These are phyloP conservation scores for Trichoderma endophyticum DNA, from an alignment of 2,329 filamentous ascomycete genomes.

Conservation along the genomic window DNA sequence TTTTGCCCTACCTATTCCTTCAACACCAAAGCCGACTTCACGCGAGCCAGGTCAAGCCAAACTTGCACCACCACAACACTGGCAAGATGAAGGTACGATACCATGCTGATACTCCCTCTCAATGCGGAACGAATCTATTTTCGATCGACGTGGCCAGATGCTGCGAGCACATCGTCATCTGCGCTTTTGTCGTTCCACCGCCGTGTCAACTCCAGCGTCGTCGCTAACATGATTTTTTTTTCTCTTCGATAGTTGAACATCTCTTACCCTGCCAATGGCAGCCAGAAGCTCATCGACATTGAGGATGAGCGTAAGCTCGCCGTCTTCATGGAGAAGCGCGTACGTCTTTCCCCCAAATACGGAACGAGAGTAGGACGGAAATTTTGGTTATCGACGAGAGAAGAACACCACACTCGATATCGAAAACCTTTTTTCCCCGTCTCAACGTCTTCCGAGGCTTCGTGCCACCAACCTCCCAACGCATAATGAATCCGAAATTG, in stretches of 20 bases:
- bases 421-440: neutral
- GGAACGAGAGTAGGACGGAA: conserved; percentile 8
- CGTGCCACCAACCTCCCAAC: neutral
- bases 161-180: neutral
- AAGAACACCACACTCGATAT: neutral
- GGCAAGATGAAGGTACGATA: conserved; percentile 48
- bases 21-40: conserved; percentile 35
- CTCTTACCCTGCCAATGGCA: conserved; percentile 96
- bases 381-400: conserved; percentile 16
- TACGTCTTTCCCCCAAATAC: conserved; percentile 47
- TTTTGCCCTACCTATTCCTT: conserved; percentile 26
- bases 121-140: neutral
- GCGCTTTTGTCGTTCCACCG: too few relatives aligned
- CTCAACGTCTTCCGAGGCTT: neutral
- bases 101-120: neutral
- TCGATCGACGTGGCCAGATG: neutral
- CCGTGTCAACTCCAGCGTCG: neutral
- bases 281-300: conserved; percentile 98
- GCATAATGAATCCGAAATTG: neutral
- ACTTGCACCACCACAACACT: conserved; percentile 44
- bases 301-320: conserved; percentile 99
- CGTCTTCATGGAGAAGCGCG: conserved; percentile 97
- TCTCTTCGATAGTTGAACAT: conserved; percentile 54
- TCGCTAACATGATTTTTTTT: conserved; percentile 32
- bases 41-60: conserved; percentile 41